Base-by-base conservation (phyloP, 768 basidiomycete species). In the Amanita subjunquillea region DNA sequence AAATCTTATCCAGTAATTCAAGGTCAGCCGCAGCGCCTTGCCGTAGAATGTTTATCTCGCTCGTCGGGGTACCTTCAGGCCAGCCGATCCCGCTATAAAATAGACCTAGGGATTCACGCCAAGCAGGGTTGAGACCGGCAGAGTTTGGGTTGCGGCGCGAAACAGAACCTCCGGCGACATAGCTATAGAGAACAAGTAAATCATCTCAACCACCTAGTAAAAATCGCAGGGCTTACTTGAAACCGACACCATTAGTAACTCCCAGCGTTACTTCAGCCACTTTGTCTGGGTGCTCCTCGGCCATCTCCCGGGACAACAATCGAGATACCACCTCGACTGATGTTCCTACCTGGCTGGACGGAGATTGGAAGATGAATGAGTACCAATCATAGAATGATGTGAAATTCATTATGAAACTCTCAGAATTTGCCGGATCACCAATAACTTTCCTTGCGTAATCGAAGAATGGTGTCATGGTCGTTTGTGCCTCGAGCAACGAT, bases 121-220 rank as follows among this genome's bases (percentile, higher is more conserved):
- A 80, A 0, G 70, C 72, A 10, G 76, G 77, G 58, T 77, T 69
- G 17, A 77, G 55, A 13, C 72, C 76, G 8, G 64, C 64, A 1
- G 72, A 67, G 40, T 68, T 62, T 0, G 75, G 68, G 17, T 68
- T 60, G 32, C 62, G 58, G 20, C 59, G 58, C 3, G 67, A 63
- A 9, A 76, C 77, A 10, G 63, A 69, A 3, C 78, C 77, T 2
- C 77, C 77, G 5, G 63, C 69, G 5, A 78, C 59, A 23, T 69
- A 60, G 48, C 76, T 78, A 44, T n/a, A 25, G 23, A 15, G 25
- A 25, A n/a, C 9, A 37, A 13, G 32, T 48, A 23, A 37, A 10
- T 0, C n/a, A 15, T 15, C 17, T 9, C 7, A 12, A 12, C 2
- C 8, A 4, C 13, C 8, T 6, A n/a, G 22, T 20, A n/a, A 23